Conservation (phyloP, 2,329 filamentous ascomycete genomes). For the Zasmidium citrigriseum region DNA sequence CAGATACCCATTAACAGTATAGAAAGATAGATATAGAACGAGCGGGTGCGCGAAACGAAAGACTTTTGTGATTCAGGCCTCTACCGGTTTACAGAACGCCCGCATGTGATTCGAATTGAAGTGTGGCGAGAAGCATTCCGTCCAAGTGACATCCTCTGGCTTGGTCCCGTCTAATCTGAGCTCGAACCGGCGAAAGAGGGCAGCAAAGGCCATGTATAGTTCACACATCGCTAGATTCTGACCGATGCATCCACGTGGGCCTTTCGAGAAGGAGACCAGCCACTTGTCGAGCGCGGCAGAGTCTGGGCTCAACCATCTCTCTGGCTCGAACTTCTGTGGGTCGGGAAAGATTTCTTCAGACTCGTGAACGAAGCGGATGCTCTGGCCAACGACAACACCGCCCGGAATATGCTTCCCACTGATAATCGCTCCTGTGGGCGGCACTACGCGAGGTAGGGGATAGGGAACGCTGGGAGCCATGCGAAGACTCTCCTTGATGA, state of each 20-base stretch:
- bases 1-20: not conserved
- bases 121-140: slow-evolving; percentile 19
- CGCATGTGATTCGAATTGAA: slow-evolving; percentile 15
- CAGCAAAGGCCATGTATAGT: slow-evolving; percentile 17
- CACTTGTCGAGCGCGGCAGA: slow-evolving; percentile 13
- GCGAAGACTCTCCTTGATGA: slow-evolving; percentile 52
- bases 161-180: slow-evolving; percentile 13
- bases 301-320: slow-evolving; percentile 47
- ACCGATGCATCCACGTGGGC: slow-evolving; percentile 15
- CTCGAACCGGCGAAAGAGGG: slow-evolving; percentile 16
- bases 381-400: slow-evolving; percentile 46
- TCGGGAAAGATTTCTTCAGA: slow-evolving; percentile 50
- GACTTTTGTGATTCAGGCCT: not conserved
- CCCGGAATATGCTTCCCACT: slow-evolving; percentile 48
- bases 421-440: slow-evolving; percentile 46
- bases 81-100: slow-evolving; percentile 11
- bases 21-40: not conserved
- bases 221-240: slow-evolving; percentile 18
- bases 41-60: not conserved
- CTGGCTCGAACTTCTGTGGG: slow-evolving; percentile 48
- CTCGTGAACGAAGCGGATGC: slow-evolving; percentile 54
- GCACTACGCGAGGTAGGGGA: slow-evolving; percentile 48
- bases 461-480: slow-evolving; percentile 47
- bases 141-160: slow-evolving; percentile 12
- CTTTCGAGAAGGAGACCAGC: slow-evolving; percentile 17